Percentiles rank a stretch among this genome's conserved stretches.
Conservation (phyloP, 2,329 filamentous ascomycete species). For the Xylariaceae sp. region DNA sequence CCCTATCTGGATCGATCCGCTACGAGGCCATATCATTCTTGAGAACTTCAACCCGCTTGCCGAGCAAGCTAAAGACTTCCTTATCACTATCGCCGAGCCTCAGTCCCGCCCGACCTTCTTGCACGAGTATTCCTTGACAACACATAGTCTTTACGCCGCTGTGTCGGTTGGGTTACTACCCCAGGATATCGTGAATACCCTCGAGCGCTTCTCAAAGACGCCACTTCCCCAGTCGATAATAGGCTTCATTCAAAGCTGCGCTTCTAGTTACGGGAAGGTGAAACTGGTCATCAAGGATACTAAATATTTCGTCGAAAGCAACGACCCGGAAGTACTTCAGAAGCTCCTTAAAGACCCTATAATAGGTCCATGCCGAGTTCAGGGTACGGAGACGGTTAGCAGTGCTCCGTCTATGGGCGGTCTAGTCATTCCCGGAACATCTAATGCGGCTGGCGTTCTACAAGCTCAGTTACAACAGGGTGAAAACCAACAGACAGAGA, state of each 20-base stretch:
- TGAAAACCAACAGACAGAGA: constrained; percentile 52
- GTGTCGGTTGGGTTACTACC: constrained; percentile 93
- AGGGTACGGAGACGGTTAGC: constrained; percentile 74
- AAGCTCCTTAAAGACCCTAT: constrained; percentile 83
- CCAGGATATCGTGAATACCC: constrained; percentile 85
- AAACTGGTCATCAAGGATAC: constrained; percentile 95
- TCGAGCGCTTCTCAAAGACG: constrained; percentile 89
- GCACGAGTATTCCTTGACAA: constrained; percentile 91
- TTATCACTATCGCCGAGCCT: constrained; percentile 95
- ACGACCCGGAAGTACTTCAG: constrained; percentile 85
- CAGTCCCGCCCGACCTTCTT: constrained; percentile 87
- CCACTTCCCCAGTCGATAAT: constrained; percentile 82
- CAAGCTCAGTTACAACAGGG: constrained; percentile 63
- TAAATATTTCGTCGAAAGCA: constrained; percentile 91
- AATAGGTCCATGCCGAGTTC: constrained; percentile 80
- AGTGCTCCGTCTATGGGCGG: constrained; percentile 86
- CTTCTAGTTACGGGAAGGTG: constrained; percentile 92
- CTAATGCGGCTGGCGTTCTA: constrained; percentile 86
- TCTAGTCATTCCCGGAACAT: constrained; percentile 92
- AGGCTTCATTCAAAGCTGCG: constrained; percentile 79
- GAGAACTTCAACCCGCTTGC: constrained; percentile 94
- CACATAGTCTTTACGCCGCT: constrained; percentile 92
- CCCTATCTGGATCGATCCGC: constrained; percentile 91
- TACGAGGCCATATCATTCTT: constrained; percentile 85
- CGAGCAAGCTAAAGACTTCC: constrained; percentile 86